Percentiles rank a stretch among this genome's conserved stretches.
phyloP scores from a whole-genome alignment of 257 asterid species.

The Fraxinus anomala region DNA sequence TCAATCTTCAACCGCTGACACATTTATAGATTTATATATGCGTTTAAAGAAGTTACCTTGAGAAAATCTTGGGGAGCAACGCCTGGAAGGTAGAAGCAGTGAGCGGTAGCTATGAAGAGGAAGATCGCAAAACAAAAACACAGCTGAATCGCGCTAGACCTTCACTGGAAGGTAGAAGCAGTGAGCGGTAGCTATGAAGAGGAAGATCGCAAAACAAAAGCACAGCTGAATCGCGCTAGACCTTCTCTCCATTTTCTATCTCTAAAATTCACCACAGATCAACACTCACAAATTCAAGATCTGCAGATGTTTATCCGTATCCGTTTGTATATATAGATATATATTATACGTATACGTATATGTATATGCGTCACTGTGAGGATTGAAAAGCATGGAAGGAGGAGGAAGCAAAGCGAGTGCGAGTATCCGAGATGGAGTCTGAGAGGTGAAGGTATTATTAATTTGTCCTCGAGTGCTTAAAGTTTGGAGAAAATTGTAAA shows the following conservation, averaged over 20 bases:
- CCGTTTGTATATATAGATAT: no score
- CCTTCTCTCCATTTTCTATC: slow-evolving; percentile 1
- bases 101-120: neutral
- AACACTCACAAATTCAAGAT: neutral
- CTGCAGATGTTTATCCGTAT: neutral
- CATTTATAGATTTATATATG: neutral
- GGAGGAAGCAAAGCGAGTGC: no score
- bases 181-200: neutral
- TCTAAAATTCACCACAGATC: neutral
- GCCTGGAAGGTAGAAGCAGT: slow-evolving; percentile 10
- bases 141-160: neutral
- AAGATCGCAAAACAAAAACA: neutral
- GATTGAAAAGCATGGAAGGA: no score
- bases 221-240: neutral
- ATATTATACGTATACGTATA: no score
- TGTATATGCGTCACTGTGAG: no score
- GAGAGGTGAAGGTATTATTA: neutral
- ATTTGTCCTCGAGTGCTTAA: neutral
- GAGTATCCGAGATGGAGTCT: neutral
- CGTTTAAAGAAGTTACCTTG: neutral
- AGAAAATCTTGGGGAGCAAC: neutral
- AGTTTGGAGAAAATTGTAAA: neutral
- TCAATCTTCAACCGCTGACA: neutral
- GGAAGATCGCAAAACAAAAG: neutral
- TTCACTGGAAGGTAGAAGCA: slow-evolving; percentile 8